Evolutionary conservation across 176 grass and related monocot species (phyloP), one percentile per base, ranked within the genome.

Genomic region (Olyra latifolia): DNA sequence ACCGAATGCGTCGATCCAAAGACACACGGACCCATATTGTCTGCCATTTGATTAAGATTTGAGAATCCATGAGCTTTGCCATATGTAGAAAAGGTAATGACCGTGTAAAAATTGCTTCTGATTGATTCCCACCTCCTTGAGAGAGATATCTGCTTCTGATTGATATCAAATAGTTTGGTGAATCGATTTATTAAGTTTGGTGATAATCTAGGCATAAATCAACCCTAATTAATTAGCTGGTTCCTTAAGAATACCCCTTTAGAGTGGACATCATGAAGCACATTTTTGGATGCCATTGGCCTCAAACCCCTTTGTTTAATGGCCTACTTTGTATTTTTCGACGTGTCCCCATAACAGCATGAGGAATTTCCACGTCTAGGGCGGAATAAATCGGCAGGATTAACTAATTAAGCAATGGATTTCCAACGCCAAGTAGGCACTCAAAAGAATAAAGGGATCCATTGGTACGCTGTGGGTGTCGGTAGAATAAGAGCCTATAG

Each of bases 361-460:
- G 2, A 49, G 2, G 69, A 83, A 75, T 84, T 75, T 88, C 52
- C 29, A 74, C 81, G 45, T 80, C 6, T 16, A 32, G 13, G 43
- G 17, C 3, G 8, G 41, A 82, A 82, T 49, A 74, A 64, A 75
- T 62, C 4, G 7, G 42, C 20, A 52, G 22, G 46, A 53, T 66
- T 52, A 52, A 19, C 58, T 83, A 52, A 19, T 57, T 83, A 39
- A 66, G 7, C 6, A 15, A 59, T 44, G 61, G 17, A 84, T 74
- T 84, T 88, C 52, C 35, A 84, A 62, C 32, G 52, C 52, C 27
- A 19, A 53, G 9, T 52, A 15, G 35, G 12, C 62, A 56, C 62
- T 76, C 52, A 39, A 80, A 84, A 70, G 82, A 69, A 80, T 80
- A 79, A 79, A 84, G 12, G 67, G 15, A 40, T n/a, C 40, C 66